phyloP scores from a whole-genome alignment of 2,329 filamentous ascomycete genomes.

The Pyrenochaeta sp. region DNA sequence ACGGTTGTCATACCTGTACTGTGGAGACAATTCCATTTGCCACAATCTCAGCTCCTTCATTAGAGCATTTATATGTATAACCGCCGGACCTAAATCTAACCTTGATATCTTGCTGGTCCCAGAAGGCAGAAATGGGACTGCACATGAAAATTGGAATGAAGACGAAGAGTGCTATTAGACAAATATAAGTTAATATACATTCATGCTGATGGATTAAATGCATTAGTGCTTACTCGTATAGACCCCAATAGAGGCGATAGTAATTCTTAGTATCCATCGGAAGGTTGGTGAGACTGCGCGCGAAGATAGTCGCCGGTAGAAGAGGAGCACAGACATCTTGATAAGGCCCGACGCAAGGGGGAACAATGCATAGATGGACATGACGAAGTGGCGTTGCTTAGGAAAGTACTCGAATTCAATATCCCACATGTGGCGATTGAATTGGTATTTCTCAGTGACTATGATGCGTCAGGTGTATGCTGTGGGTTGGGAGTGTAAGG shows the following conservation, averaged over 20 bases:
- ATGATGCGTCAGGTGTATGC: slow-evolving; percentile 7
- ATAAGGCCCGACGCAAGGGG: slow-evolving; percentile 28
- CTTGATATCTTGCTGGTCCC: slow-evolving; percentile 28
- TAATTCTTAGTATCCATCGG: slow-evolving; percentile 7
- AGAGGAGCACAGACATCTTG: slow-evolving; percentile 40
- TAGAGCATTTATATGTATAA: slow-evolving; percentile 30
- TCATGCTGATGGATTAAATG: too few relatives aligned
- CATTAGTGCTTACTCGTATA: background rate
- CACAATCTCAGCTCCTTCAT: slow-evolving; percentile 31
- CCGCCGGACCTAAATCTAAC: slow-evolving; percentile 1
- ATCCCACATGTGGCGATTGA: slow-evolving; percentile 35
- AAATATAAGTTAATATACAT: too few relatives aligned
- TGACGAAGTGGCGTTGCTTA: slow-evolving; percentile 24
- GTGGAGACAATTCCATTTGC: slow-evolving; percentile 26
- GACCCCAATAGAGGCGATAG: background rate
- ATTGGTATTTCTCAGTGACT: slow-evolving; percentile 25
- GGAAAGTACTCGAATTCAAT: slow-evolving; percentile 15
- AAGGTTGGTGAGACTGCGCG: slow-evolving; percentile 23
- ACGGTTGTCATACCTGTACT: slow-evolving; percentile 10
- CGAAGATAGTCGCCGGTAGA: slow-evolving; percentile 30
- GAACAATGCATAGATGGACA: slow-evolving; percentile 31
- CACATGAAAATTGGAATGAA: slow-evolving; percentile 30
- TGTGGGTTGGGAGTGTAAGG: background rate
- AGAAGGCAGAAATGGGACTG: slow-evolving; percentile 32
- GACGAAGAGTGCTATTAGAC: slow-evolving; percentile 7